Evolutionary conservation across 805 yeast species (phyloP).

Genomic region (Barnettozyma pratensis): DNA sequence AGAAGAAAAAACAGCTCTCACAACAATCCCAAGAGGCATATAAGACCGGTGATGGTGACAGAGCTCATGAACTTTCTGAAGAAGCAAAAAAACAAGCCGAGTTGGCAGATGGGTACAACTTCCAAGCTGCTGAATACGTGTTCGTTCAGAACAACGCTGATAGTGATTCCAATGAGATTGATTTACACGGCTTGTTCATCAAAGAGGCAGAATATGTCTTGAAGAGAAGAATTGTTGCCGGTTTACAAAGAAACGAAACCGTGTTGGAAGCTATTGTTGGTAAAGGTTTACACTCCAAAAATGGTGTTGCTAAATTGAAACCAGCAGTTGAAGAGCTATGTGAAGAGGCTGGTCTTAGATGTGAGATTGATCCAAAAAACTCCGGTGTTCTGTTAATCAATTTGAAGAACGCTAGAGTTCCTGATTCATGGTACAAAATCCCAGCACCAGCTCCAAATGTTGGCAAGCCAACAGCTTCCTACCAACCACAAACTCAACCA

Average conservation of each 20-base stretch:
- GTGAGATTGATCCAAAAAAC: constrained; percentile 63
- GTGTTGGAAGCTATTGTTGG: constrained; percentile 84
- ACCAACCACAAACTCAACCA: constrained; percentile 27
- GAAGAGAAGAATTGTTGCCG: constrained; percentile 67
- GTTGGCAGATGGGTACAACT: constrained; percentile 65
- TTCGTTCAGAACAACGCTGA: constrained; percentile 86
- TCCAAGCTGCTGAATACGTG: constrained; percentile 84
- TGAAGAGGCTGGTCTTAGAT: constrained; percentile 53
- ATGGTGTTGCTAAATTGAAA: constrained; percentile 80
- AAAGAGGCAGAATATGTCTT: constrained; percentile 81
- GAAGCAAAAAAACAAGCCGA: constrained; percentile 54
- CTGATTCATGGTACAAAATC: constrained; percentile 29
- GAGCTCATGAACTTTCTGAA: constrained; percentile 69
- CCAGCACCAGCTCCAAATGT: constrained; percentile 10
- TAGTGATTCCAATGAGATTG: constrained; percentile 81
- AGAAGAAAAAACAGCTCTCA: constrained; percentile 49
- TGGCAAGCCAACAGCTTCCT: constrained; percentile 28
- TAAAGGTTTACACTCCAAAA: constrained; percentile 79
- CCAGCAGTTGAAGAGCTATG: constrained; percentile 86
- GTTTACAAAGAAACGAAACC: constrained; percentile 49
- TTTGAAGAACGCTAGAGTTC: constrained; percentile 43
- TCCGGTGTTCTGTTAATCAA: constrained; percentile 77
- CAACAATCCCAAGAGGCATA: constrained; percentile 74
- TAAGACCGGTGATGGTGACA: constrained; percentile 62
- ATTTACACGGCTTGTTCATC: constrained; percentile 86